Base-by-base conservation (phyloP, 2,329 filamentous ascomycete species). In the Clonostachys byssicola region DNA sequence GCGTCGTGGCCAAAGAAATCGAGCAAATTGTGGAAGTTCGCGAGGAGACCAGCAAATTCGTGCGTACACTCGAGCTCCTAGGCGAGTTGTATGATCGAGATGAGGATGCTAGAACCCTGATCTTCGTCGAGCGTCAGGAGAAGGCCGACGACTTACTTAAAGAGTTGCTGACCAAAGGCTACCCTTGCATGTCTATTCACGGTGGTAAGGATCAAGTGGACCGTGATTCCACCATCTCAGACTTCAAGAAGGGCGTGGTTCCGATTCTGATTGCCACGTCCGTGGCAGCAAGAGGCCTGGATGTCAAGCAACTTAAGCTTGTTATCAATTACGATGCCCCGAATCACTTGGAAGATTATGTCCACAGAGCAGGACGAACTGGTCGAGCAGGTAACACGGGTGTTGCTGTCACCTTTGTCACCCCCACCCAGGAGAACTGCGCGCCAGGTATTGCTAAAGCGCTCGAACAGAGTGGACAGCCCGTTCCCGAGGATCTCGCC, bases 261-360 rank as follows among this genome's bases (percentile, higher is more conserved):
- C 92, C 92, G 0, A 87, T 99, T 48, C 75, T 99, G 61, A 87
- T 97, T 60, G 94, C 94, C 12, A 99, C 94, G 0, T 96, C 92
- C 12, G 90, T 99, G 49, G 94, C 94, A 38, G 94, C 94, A 44
- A 88, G 94, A 65, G 94, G 94, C 51, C 75, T 99, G 39, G 94
- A 99, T 64, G 92, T 99, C 41, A 96, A 96, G 68, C 90, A 95
- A 63, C 77, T 99, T 34, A 96, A 95, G 66, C 78, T 97, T 34
- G 94, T 99, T 46, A 85, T 99, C 69, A 97, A 97, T 68, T 96
- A 90, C 62, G 92, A 96, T 61, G 89, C 87, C 1, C 92, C 92
- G 1, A 95, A 95, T 59, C 92, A 97, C 68, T 69, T 96, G 51
- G 94, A 99, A 68, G 94, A 97, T 61, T 97, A 97, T 60, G 92